These are phyloP conservation scores for Penicillium tannophilum DNA, from an alignment of 495 filamentous ascomycete genomes.

Conservation along the genomic window DNA sequence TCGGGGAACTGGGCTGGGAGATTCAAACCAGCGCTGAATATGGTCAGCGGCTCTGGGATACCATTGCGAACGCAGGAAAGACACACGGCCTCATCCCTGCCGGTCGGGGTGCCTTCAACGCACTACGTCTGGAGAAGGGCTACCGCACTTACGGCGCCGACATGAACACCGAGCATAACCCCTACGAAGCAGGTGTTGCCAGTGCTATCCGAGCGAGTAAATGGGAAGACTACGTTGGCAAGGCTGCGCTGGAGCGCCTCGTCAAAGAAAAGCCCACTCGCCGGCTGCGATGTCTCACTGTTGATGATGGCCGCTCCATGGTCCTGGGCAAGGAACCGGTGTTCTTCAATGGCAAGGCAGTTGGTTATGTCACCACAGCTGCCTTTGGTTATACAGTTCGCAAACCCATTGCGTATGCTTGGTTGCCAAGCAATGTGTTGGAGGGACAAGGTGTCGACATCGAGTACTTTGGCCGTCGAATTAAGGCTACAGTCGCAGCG, in stretches of 20 bases:
- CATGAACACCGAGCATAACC: constrained; percentile 52
- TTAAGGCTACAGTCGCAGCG: constrained; percentile 41
- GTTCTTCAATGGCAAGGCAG: constrained; percentile 35
- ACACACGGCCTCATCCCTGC: constrained; percentile 48
- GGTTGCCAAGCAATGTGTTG: constrained; percentile 37
- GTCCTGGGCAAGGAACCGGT: constrained; percentile 56
- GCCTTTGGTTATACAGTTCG: constrained; percentile 50
- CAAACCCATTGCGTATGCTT: constrained; percentile 49
- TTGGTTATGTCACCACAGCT: constrained; percentile 51
- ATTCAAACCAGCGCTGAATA: constrained; percentile 51
- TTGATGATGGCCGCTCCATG: constrained; percentile 48
- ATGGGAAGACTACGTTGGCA: constrained; percentile 44
- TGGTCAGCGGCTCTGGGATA: constrained; percentile 50
- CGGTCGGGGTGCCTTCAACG: constrained; percentile 50
- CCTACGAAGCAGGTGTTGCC: constrained; percentile 48
- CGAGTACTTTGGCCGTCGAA: constrained; percentile 49
- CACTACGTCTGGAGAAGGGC: constrained; percentile 51
- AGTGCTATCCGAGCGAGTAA: constrained; percentile 37
- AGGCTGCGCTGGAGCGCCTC: constrained; percentile 34
- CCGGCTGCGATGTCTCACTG: constrained; percentile 41
- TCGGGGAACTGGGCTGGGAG: constrained; percentile 55
- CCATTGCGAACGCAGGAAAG: constrained; percentile 45
- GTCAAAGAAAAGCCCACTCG: constrained; percentile 25
- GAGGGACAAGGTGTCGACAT: constrained; percentile 46
- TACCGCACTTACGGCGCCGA: constrained; percentile 46